Conservation (phyloP, 2,329 filamentous ascomycete genomes). For the Nothophoma quercina region DNA sequence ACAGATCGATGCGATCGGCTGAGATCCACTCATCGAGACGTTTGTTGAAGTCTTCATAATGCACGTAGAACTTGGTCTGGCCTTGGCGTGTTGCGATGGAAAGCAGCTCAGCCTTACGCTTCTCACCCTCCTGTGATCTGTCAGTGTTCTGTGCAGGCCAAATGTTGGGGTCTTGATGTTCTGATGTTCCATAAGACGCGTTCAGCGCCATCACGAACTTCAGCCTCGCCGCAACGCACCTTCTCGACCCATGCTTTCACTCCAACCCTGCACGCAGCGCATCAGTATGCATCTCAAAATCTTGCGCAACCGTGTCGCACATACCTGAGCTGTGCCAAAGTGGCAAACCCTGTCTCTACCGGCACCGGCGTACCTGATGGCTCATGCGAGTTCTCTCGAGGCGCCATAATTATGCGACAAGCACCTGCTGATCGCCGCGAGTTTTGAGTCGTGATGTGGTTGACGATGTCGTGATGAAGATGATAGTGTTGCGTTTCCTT, state of each 20-base stretch:
- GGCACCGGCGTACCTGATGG: conserved; percentile 64
- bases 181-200: conserved; percentile 19
- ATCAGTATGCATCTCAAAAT: conserved; percentile 38
- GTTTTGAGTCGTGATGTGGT: conserved; percentile 36
- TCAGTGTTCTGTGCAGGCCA: conserved; percentile 19
- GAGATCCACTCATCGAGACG: conserved; percentile 88
- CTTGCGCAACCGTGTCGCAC: conserved; percentile 48
- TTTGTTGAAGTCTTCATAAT: conserved; percentile 99
- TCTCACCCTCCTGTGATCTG: conserved; percentile 72
- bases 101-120: conserved; percentile 94
- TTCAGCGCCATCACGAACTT: conserved; percentile 12
- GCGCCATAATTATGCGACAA: conserved; percentile 57
- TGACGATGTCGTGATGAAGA: conserved; percentile 42
- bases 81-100: conserved; percentile 91
- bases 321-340: conserved; percentile 81
- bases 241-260: conserved; percentile 74
- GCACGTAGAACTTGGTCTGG: conserved; percentile 89
- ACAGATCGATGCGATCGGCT: conserved; percentile 81
- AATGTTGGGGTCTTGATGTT: conserved; percentile 1
- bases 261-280: conserved; percentile 62
- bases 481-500: conserved; percentile 26
- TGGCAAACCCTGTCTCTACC: conserved; percentile 81
- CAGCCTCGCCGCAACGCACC: conserved; percentile 57
- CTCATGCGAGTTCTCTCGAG: conserved; percentile 63
- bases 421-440: conserved; percentile 18